phyloP scores from a whole-genome alignment of 306 rosid genomes.

The Arachis stenosperma region DNA sequence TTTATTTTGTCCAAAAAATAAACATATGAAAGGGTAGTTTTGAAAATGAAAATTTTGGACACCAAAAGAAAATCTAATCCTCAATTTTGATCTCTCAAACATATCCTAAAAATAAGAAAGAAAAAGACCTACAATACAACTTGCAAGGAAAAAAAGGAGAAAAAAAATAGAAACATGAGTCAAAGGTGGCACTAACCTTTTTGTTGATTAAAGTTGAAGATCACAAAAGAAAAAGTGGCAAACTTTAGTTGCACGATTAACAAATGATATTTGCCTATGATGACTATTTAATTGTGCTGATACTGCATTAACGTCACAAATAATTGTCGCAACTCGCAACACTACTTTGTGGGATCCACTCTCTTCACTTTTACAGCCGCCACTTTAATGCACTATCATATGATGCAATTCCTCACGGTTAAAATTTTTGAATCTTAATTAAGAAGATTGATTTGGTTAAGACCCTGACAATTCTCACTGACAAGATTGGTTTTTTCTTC shows the following conservation, averaged over 20 bases:
- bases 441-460: conserved; percentile 14
- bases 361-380: conserved; percentile 35
- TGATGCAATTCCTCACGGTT: neutral
- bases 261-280: conserved; percentile 29
- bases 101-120: too few species aligned
- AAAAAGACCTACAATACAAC: too few species aligned
- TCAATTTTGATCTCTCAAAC: too few species aligned
- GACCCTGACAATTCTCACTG: neutral
- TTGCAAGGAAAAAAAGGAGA: neutral
- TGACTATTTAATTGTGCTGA: conserved; percentile 28
- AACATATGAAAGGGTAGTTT: too few species aligned
- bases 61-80: too few species aligned
- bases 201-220: conserved; percentile 11
- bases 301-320: neutral
- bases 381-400: conserved; percentile 3
- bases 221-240: conserved; percentile 31
- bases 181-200: conserved; percentile 26
- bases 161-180: conserved; percentile 9
- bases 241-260: conserved; percentile 1
- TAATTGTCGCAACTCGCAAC: conserved; percentile 6
- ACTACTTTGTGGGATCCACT: conserved; percentile 13
- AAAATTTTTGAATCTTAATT: neutral
- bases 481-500: neutral
- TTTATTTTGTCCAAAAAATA: too few species aligned
- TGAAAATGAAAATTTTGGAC: too few species aligned